Conservation (phyloP, 768 basidiomycete genomes). For the Serendipita sp. region DNA sequence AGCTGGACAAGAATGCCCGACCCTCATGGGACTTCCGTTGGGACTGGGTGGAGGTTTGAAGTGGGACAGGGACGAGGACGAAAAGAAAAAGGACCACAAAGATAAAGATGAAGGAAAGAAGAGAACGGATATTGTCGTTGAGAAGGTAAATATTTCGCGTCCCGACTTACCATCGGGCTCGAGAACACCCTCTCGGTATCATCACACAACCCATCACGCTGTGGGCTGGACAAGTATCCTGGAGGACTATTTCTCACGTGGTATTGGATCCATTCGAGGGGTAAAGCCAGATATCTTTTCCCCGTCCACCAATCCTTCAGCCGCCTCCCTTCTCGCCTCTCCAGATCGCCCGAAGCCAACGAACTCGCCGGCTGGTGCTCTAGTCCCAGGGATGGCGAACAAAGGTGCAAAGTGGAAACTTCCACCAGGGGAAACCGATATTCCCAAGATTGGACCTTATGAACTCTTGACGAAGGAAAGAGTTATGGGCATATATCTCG, state of each 20-base stretch:
- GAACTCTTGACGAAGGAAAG: constrained; percentile 75
- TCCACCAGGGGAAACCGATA: constrained; percentile 10
- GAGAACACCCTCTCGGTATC: constrained; percentile 23
- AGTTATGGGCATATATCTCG: constrained; percentile 68
- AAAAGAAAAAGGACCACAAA: constrained; percentile 23
- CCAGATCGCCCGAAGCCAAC: not conserved
- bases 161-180: constrained; percentile 17
- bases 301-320: not conserved
- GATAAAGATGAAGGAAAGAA: constrained; percentile 27
- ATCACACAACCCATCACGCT: constrained; percentile 19
- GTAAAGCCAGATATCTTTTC: constrained; percentile 12
- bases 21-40: constrained; percentile 55
- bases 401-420: constrained; percentile 12
- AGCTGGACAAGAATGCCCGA: constrained; percentile 69
- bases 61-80: constrained; percentile 15
- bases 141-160: constrained; percentile 18
- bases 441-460: constrained; percentile 50
- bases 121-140: constrained; percentile 22
- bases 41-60: constrained; percentile 66
- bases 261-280: constrained; percentile 15
- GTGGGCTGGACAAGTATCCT: constrained; percentile 61
- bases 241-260: constrained; percentile 53
- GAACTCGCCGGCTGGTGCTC: not conserved
- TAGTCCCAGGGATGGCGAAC: constrained; percentile 14
- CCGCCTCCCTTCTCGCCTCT: not conserved